These are phyloP conservation scores for Fusarium musae DNA, from an alignment of 2,329 filamentous ascomycete species.

Conservation along the genomic window DNA sequence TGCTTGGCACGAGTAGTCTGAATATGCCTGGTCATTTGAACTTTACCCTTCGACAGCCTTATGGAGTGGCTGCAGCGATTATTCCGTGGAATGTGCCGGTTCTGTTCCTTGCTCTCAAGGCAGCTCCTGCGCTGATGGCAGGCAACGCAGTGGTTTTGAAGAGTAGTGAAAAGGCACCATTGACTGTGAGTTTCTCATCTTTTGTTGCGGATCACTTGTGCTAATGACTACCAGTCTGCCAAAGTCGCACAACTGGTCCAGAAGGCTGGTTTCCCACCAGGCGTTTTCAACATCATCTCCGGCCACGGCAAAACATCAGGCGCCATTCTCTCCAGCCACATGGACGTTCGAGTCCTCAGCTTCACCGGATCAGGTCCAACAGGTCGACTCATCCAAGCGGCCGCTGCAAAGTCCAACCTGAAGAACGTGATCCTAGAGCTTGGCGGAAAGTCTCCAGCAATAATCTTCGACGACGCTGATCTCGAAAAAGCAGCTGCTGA, in stretches of 20 bases:
- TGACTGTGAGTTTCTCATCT: neutral
- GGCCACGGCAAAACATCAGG: constrained; percentile 76
- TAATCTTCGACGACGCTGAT: constrained; percentile 68
- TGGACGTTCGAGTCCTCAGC: constrained; percentile 75
- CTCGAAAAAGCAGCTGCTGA: constrained; percentile 57
- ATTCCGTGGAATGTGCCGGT: constrained; percentile 68
- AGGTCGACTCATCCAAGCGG: constrained; percentile 75
- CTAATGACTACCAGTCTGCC: neutral
- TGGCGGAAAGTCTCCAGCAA: constrained; percentile 73
- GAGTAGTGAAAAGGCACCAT: constrained; percentile 25
- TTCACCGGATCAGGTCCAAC: constrained; percentile 81
- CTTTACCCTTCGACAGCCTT: constrained; percentile 60
- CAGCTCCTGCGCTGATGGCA: constrained; percentile 16
- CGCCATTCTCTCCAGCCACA: constrained; percentile 72
- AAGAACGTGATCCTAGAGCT: constrained; percentile 75
- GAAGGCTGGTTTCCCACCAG: constrained; percentile 78
- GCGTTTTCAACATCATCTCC: constrained; percentile 78
- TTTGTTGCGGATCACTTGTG: too few relatives aligned
- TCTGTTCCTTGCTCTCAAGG: constrained; percentile 57
- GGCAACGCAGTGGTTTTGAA: constrained; percentile 21
- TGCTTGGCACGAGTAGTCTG: constrained; percentile 56
- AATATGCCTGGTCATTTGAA: constrained; percentile 59
- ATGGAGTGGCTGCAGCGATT: constrained; percentile 63
- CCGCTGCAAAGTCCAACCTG: constrained; percentile 70
- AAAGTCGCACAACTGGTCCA: constrained; percentile 66